Conservation (phyloP, 108 stramenopile genomes). For the Conticribra guillardii region DNA sequence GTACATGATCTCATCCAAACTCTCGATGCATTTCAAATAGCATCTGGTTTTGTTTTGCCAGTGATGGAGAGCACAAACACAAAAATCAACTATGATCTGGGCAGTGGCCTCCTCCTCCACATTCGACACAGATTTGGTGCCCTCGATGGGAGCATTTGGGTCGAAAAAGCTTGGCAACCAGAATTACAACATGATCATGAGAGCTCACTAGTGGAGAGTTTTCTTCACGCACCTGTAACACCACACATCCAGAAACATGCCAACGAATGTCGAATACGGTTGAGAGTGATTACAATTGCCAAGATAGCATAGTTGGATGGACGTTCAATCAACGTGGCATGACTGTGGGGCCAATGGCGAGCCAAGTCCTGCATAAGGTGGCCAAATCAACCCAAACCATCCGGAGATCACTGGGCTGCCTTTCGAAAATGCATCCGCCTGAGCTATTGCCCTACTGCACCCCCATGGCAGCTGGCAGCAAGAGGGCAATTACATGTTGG, state of each 20-base stretch:
- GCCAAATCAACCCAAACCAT: too few relatives aligned
- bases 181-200: conserved; percentile 1
- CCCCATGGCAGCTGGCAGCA: too few relatives aligned
- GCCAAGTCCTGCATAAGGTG: too few relatives aligned
- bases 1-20: conserved; percentile 1
- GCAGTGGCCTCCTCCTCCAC: neutral
- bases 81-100: neutral
- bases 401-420: too few relatives aligned
- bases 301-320: neutral
- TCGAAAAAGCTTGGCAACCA: conserved; percentile 3
- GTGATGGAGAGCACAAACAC: neutral
- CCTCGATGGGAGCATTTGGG: neutral
- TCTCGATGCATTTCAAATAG: conserved; percentile 8
- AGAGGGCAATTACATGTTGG: too few relatives aligned
- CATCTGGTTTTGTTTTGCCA: neutral
- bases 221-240: neutral
- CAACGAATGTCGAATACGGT: conserved; percentile 2
- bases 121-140: neutral
- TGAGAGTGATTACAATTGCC: neutral
- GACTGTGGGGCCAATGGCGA: too few relatives aligned
- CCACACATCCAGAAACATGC: neutral
- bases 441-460: too few relatives aligned
- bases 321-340: too few relatives aligned
- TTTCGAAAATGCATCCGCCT: too few relatives aligned
- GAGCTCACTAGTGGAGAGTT: neutral